A percentile compares a stretch with the other conserved stretches of the same genome.
phyloP scores from a whole-genome alignment of 306 rosid species.

The Rosa lucieae region DNA sequence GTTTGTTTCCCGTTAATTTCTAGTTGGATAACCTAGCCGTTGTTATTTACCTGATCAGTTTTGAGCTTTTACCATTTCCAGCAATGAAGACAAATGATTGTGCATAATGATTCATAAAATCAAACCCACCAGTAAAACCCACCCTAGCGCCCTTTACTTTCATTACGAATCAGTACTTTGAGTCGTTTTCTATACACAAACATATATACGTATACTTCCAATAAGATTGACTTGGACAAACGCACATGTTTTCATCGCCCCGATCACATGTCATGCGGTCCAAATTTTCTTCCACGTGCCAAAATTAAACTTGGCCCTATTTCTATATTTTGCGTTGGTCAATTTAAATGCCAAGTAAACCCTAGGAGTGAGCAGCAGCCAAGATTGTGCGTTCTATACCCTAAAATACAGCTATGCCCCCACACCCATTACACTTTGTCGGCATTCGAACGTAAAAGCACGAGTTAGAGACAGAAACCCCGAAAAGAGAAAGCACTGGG shows the following conservation, averaged over 20 bases:
- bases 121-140: not conserved
- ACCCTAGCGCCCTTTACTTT: not conserved
- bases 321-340: not conserved
- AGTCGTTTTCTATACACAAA: not conserved
- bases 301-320: not conserved
- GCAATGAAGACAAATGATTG: slow-evolving; percentile 11
- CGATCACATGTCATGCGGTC: not conserved
- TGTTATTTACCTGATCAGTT: not conserved
- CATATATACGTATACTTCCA: not conserved
- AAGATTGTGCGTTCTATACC: not conserved
- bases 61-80: not conserved
- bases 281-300: slow-evolving; percentile 3
- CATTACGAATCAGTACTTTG: not conserved
- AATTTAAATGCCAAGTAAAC: slow-evolving; percentile 13
- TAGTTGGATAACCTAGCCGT: not conserved
- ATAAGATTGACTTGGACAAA: not conserved
- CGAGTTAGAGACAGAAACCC: not conserved
- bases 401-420: not conserved
- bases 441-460: slow-evolving; percentile 17
- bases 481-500: not conserved
- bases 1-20: not conserved
- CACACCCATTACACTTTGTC: slow-evolving; percentile 19
- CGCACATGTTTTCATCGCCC: slow-evolving; percentile 4
- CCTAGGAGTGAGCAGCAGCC: slow-evolving; percentile 23
- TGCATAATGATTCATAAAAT: not conserved